Conservation (phyloP, 2,329 filamentous ascomycete genomes). For the Verticillium longisporum region DNA sequence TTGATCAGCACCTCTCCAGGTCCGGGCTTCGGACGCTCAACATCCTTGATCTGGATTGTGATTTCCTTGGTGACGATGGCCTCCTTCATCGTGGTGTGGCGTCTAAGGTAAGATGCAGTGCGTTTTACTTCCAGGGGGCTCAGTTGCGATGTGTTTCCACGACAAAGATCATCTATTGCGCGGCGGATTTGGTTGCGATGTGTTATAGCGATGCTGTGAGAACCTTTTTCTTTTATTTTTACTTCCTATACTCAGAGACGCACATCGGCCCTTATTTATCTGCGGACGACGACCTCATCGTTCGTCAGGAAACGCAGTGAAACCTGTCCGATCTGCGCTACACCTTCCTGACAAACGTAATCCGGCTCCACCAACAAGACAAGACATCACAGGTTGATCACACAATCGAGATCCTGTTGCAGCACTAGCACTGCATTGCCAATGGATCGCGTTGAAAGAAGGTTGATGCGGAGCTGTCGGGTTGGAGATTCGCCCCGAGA, state of each 20-base stretch:
- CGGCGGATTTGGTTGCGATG: neutral
- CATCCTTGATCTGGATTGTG: constrained; percentile 8
- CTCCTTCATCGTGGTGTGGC: constrained; percentile 9
- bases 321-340: neutral
- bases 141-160: too few species aligned
- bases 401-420: neutral
- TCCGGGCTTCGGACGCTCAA: constrained; percentile 9
- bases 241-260: neutral
- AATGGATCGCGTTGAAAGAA: too few species aligned
- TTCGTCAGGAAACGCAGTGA: neutral
- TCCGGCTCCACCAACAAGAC: neutral
- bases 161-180: neutral
- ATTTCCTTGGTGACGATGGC: constrained; percentile 7
- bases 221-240: neutral
- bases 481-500: neutral
- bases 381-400: neutral
- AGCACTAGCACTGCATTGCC: too few species aligned
- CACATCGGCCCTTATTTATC: neutral
- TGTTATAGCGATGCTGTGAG: neutral
- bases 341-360: neutral
- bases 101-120: too few species aligned
- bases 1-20: constrained; percentile 15
- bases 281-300: neutral
- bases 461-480: neutral
- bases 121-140: too few species aligned